Evolutionary conservation across 768 basidiomycete genomes (phyloP), one percentile per base, ranked within the genome.

Genomic region (Clavaria fumosa): DNA sequence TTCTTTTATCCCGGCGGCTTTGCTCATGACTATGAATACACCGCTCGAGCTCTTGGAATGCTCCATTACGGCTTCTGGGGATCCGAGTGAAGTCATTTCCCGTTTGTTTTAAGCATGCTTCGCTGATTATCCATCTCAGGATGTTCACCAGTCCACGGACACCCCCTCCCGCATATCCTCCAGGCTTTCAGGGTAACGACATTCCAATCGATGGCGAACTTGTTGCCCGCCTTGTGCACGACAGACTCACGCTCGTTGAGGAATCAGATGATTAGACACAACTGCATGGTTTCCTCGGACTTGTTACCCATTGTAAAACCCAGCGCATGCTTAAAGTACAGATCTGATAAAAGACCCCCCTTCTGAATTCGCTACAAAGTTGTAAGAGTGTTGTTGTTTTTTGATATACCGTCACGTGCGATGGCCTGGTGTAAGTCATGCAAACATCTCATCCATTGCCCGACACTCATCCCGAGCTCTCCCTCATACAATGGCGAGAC

Each of bases 1-100:
- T 89, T 95, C 58, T 90, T 89, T 56, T 84, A 66, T 55, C 79
- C 79, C 0, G 66, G 67, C 28, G 86, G 88, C 3, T 90, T 90
- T 51, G 83, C 88, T 7, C 69, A 72, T 45, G 86, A 90, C 52
- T 90, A 90, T 50, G 74, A 85, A 53, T 85, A 71, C 43, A 83
- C 80, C 1, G 63, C 81, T 0, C 69, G 77, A n/a, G 77, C 81
- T 0, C 58, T 93, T 2, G 89, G 86, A 6, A 85, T 93, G 67
- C 63, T 60, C 1, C 79, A 88, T 53, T 84, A 75, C 45, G 83
- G 82, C 6, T 79, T 93, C 55, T 93, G 90, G 89, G 70, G 62
- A 74, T 37, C 50, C 64, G 80, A 83, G 45, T 33, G 69, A 56
- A 24, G 35, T 18, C 28, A 32, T 41, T 28, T 17, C 26, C 5